These are phyloP conservation scores for Tuber microsphaerosporum DNA, from an alignment of 495 filamentous ascomycete species.

Conservation along the genomic window DNA sequence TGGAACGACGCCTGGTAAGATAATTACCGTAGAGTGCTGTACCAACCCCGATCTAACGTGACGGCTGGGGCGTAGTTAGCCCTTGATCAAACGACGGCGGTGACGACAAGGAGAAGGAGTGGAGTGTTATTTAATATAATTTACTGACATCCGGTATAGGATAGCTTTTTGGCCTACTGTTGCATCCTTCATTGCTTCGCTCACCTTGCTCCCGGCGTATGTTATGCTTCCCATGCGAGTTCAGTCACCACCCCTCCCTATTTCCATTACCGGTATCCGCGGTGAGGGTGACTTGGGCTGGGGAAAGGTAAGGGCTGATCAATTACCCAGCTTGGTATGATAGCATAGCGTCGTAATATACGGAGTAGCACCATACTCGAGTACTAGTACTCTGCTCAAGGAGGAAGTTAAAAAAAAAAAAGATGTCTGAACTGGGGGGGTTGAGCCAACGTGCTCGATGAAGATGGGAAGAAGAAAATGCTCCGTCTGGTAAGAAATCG, in stretches of 20 bases:
- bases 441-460: neutral
- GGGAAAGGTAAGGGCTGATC: neutral
- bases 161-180: neutral
- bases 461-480: neutral
- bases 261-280: neutral
- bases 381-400: neutral
- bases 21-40: no score
- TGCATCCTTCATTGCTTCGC: neutral
- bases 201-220: neutral
- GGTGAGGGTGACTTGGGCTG: neutral
- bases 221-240: neutral
- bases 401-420: no score
- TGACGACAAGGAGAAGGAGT: neutral
- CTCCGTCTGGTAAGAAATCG: neutral
- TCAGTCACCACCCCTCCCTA: constrained; percentile 1
- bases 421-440: no score
- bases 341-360: neutral
- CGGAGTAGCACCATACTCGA: no score
- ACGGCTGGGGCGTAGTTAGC: neutral
- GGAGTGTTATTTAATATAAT: neutral
- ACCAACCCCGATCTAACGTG: neutral
- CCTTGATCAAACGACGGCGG: neutral
- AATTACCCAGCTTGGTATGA: neutral
- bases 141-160: neutral
- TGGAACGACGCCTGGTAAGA: neutral